These are phyloP conservation scores for Pleurotus tuoliensis DNA, from an alignment of 768 basidiomycete genomes.

Conservation along the genomic window DNA sequence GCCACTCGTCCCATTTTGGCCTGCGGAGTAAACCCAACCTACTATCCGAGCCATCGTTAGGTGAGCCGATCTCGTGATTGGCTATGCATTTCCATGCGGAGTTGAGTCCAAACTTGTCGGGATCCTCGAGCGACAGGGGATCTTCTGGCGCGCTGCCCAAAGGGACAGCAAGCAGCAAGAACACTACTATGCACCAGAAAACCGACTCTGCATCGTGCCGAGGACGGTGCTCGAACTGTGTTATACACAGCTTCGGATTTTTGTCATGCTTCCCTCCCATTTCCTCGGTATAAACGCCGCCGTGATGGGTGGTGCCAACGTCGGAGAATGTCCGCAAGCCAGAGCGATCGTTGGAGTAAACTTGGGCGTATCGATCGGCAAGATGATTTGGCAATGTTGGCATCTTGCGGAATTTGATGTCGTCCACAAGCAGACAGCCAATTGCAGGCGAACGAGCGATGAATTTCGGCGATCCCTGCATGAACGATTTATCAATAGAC, in stretches of 20 bases:
- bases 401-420: neutral
- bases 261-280: neutral
- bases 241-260: neutral
- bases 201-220: conserved; percentile 6
- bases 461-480: conserved; percentile 1
- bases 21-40: no score
- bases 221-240: neutral
- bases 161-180: neutral
- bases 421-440: neutral
- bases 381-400: neutral
- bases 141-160: neutral
- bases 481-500: neutral
- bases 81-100: no score
- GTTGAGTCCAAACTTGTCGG: no score
- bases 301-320: neutral
- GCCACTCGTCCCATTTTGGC: neutral
- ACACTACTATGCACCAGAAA: conserved; percentile 4
- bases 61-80: no score
- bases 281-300: neutral
- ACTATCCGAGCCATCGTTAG: no score
- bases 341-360: no score
- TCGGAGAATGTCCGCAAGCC: no score
- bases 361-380: neutral
- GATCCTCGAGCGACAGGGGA: no score
- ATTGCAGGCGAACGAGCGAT: conserved; percentile 4